phyloP scores from a whole-genome alignment of 495 filamentous ascomycete genomes.

The Clohesyomyces aquaticus region DNA sequence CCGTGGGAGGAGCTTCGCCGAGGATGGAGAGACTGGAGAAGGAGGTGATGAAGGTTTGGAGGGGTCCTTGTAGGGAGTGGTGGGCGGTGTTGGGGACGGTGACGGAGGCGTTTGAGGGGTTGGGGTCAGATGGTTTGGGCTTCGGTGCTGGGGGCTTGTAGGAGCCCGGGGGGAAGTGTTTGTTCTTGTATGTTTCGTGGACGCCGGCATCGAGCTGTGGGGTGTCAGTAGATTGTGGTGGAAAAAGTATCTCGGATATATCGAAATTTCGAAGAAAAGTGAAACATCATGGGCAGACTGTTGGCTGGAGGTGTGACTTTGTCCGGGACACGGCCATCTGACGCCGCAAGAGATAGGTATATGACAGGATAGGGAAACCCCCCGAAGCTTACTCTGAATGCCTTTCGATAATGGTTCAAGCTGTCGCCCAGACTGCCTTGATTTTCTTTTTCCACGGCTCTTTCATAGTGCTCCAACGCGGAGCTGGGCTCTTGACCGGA shows the following conservation, averaged over 20 bases:
- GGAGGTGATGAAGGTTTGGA: slow-evolving; percentile 71
- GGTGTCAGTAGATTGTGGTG: no score
- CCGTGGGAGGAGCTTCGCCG: slow-evolving; percentile 59
- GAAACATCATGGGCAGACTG: no score
- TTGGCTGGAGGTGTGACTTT: no score
- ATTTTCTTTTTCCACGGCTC: slow-evolving; percentile 83
- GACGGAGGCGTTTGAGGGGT: slow-evolving; percentile 58
- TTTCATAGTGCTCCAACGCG: slow-evolving; percentile 91
- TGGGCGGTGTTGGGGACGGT: slow-evolving; percentile 61
- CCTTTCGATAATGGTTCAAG: slow-evolving; percentile 83
- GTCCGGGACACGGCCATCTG: no score
- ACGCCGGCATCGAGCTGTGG: slow-evolving; percentile 77
- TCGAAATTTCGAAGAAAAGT: no score
- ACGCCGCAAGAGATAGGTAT: no score
- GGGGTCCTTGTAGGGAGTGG: slow-evolving; percentile 61
- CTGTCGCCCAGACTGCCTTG: slow-evolving; percentile 89
- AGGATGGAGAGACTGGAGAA: slow-evolving; percentile 72
- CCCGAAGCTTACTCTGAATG: slow-evolving; percentile 85
- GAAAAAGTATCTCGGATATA: no score
- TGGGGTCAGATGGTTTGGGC: slow-evolving; percentile 46
- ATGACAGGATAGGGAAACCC: no score
- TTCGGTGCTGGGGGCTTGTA: slow-evolving; percentile 58
- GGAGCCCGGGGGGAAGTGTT: slow-evolving; percentile 76
- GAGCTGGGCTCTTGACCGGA: slow-evolving; percentile 63
- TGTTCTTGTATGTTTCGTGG: slow-evolving; percentile 82